Evolutionary conservation across 306 rosid species (phyloP).

Genomic region (Sophora flavescens): DNA sequence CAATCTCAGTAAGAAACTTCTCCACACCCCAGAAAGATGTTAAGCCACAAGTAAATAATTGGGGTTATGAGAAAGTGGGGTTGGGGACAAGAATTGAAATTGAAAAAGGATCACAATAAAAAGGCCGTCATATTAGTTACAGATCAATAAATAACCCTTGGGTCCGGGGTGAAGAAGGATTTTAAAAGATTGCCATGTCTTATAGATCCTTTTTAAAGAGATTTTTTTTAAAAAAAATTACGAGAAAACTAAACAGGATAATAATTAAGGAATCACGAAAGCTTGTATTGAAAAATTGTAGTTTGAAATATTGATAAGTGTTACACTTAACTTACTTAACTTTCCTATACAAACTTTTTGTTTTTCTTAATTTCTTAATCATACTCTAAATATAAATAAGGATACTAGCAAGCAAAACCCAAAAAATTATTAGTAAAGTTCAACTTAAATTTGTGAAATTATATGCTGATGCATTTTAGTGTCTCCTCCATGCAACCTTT

Average conservation of each 20-base stretch:
- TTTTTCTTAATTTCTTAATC: no score
- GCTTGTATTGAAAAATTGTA: no score
- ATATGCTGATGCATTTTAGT: not conserved
- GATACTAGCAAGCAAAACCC: no score
- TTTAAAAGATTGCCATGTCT: slow-evolving; percentile 73
- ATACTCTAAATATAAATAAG: no score
- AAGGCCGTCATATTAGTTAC: slow-evolving; percentile 61
- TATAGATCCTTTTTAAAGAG: not conserved
- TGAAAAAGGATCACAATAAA: slow-evolving; percentile 53
- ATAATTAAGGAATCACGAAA: no score
- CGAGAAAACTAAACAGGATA: not conserved
- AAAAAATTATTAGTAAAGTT: no score
- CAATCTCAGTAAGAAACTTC: not conserved
- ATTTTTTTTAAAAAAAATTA: no score
- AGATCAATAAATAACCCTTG: slow-evolving; percentile 55
- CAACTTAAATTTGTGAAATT: no score
- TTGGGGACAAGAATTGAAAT: slow-evolving; percentile 48
- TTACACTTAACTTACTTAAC: no score
- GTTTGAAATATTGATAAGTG: no score
- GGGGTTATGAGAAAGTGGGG: slow-evolving; percentile 49
- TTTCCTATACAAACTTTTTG: no score
- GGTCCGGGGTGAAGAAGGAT: not conserved
- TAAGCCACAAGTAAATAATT: slow-evolving; percentile 40
- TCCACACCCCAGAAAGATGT: not conserved
- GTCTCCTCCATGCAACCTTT: slow-evolving; percentile 60